Conservation (phyloP, 73 alveolate genomes). For the Tetrahymena elliotti region DNA sequence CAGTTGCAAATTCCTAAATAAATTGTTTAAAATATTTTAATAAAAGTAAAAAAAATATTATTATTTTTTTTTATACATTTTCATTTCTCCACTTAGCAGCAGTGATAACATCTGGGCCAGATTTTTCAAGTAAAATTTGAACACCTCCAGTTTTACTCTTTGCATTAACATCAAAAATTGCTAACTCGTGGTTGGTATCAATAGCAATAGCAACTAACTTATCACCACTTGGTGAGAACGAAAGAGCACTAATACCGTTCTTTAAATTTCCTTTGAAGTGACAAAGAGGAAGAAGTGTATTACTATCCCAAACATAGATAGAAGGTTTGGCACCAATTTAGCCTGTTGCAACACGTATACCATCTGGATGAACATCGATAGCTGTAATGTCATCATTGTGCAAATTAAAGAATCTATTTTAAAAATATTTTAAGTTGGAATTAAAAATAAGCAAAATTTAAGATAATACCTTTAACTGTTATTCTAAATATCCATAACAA, state of each 20-base stretch:
- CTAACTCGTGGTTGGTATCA: slow-evolving; percentile 70
- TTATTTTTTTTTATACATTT: slow-evolving; percentile 1
- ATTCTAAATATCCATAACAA: slow-evolving; percentile 55
- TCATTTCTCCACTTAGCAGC: slow-evolving; percentile 42
- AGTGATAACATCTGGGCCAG: slow-evolving; percentile 73
- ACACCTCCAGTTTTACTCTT: slow-evolving; percentile 38
- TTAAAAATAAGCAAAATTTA: background rate
- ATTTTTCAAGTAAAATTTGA: slow-evolving; percentile 58
- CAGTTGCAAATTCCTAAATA: slow-evolving; percentile 68
- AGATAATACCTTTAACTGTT: background rate
- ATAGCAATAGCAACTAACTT: slow-evolving; percentile 62
- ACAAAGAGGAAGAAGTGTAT: slow-evolving; percentile 52
- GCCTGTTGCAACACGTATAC: slow-evolving; percentile 84
- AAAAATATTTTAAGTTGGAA: background rate
- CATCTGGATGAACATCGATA: slow-evolving; percentile 70
- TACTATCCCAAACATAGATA: slow-evolving; percentile 89
- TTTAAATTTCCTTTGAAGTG: slow-evolving; percentile 47
- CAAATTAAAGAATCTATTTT: slow-evolving; percentile 63
- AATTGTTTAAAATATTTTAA: too few species aligned
- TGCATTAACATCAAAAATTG: slow-evolving; percentile 55
- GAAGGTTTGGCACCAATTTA: slow-evolving; percentile 61
- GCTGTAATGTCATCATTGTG: slow-evolving; percentile 87
- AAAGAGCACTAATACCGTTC: slow-evolving; percentile 63
- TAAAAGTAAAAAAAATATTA: background rate
- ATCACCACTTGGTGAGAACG: slow-evolving; percentile 68